Evolutionary conservation across 2,329 filamentous ascomycete species (phyloP).

Genomic region (Fusarium torulosum): DNA sequence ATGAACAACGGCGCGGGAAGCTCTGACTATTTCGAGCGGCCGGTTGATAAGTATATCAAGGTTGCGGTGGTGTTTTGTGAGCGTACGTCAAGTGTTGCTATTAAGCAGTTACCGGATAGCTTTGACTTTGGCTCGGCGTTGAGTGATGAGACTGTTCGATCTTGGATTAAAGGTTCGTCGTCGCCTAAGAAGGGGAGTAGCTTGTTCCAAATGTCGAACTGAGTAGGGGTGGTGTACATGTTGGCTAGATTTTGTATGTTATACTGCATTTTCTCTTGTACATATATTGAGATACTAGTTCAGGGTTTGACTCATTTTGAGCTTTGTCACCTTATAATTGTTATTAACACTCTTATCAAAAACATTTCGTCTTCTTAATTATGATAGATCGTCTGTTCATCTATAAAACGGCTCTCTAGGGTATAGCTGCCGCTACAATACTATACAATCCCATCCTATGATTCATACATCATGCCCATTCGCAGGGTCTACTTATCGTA

Average conservation of each 20-base stretch:
- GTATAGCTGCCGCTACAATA: slow-evolving; percentile 39
- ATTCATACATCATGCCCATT: slow-evolving; percentile 39
- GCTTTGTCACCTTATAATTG: background rate
- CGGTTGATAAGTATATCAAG: slow-evolving; percentile 69
- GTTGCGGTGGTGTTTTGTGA: slow-evolving; percentile 72
- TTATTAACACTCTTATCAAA: background rate
- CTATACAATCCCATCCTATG: slow-evolving; percentile 42
- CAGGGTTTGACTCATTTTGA: background rate
- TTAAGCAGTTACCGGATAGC: slow-evolving; percentile 64
- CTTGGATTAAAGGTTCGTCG: slow-evolving; percentile 49
- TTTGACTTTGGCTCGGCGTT: slow-evolving; percentile 58
- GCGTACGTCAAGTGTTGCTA: slow-evolving; percentile 63
- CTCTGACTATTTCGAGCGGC: slow-evolving; percentile 79
- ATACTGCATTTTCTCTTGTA: slow-evolving; percentile 28
- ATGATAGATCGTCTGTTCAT: slow-evolving; percentile 12
- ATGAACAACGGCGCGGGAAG: slow-evolving; percentile 72
- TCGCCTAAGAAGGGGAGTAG: slow-evolving; percentile 35
- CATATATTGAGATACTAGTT: slow-evolving; percentile 26
- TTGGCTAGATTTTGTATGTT: background rate
- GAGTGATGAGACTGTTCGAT: slow-evolving; percentile 54
- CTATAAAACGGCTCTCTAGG: slow-evolving; percentile 23
- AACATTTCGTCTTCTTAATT: background rate
- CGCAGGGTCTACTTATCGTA: slow-evolving; percentile 16
- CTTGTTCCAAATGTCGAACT: slow-evolving; percentile 40
- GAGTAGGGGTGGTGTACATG: background rate